Conservation (phyloP, 805 yeast species). For the Saturnispora sanitii region DNA sequence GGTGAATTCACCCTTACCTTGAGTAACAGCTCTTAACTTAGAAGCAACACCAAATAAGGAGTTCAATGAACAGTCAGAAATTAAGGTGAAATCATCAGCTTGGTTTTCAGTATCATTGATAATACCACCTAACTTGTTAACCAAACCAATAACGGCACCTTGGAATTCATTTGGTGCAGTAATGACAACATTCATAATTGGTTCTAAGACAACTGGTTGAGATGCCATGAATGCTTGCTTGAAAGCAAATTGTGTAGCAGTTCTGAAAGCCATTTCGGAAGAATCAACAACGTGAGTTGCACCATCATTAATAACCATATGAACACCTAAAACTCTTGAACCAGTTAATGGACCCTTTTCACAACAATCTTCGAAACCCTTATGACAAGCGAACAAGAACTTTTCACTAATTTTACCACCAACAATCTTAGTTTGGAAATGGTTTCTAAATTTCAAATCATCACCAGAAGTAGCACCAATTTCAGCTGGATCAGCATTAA, state of each 20-base stretch:
- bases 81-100: constrained; percentile 85
- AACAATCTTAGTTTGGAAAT: constrained; percentile 77
- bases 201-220: constrained; percentile 85
- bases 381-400: constrained; percentile 84
- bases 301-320: constrained; percentile 95
- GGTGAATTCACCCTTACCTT: constrained; percentile 97
- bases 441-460: constrained; percentile 39
- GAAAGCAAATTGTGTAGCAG: constrained; percentile 89
- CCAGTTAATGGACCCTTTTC: constrained; percentile 97
- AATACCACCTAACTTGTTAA: constrained; percentile 87
- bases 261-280: constrained; percentile 86
- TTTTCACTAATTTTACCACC: constrained; percentile 98
- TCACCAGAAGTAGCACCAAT: constrained; percentile 23
- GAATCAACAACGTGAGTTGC: constrained; percentile 96
- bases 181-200: constrained; percentile 88
- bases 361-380: constrained; percentile 90
- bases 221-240: constrained; percentile 80
- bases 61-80: constrained; percentile 94
- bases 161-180: constrained; percentile 97
- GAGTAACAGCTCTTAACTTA: constrained; percentile 88
- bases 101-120: constrained; percentile 92
- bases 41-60: constrained; percentile 96
- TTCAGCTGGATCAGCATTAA: constrained; percentile 44
- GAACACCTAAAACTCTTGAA: constrained; percentile 84
- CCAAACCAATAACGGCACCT: constrained; percentile 80